These are phyloP conservation scores for Colletotrichum australisinense DNA, from an alignment of 2,329 filamentous ascomycete genomes.

Conservation along the genomic window DNA sequence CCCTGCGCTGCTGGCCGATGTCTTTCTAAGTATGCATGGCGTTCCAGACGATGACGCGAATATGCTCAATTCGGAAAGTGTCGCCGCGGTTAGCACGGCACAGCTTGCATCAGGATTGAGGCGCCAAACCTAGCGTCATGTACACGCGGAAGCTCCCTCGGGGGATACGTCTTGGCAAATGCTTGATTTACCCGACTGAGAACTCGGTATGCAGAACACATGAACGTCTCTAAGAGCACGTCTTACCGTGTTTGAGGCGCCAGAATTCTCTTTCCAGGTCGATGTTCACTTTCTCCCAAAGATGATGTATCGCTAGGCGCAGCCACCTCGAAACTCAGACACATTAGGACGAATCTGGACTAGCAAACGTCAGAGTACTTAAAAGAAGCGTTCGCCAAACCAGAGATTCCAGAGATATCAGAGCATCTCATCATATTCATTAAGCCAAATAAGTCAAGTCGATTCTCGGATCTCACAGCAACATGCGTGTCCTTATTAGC, in stretches of 20 bases:
- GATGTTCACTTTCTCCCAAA: neutral
- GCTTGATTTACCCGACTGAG: neutral
- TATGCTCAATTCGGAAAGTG: neutral
- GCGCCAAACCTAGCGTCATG: neutral
- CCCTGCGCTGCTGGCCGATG: neutral
- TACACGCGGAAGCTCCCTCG: neutral
- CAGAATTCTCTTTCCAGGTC: neutral
- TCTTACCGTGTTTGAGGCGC: neutral
- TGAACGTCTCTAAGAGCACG: neutral
- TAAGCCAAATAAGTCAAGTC: neutral
- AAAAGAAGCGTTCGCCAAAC: neutral
- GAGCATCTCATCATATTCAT: too few species aligned
- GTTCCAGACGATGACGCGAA: neutral
- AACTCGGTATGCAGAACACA: neutral
- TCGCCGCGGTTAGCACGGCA: neutral
- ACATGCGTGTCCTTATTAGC: constrained; percentile 22
- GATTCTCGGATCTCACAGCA: neutral
- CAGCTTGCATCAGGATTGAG: neutral
- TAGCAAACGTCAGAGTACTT: neutral
- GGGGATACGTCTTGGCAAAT: neutral
- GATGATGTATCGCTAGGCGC: too few species aligned
- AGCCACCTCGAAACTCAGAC: neutral
- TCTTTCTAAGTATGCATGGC: neutral
- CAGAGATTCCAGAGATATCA: too few species aligned
- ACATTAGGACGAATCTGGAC: neutral